Base-by-base conservation (phyloP, 257 asterid genomes). In the Orobanche coerulescens region DNA sequence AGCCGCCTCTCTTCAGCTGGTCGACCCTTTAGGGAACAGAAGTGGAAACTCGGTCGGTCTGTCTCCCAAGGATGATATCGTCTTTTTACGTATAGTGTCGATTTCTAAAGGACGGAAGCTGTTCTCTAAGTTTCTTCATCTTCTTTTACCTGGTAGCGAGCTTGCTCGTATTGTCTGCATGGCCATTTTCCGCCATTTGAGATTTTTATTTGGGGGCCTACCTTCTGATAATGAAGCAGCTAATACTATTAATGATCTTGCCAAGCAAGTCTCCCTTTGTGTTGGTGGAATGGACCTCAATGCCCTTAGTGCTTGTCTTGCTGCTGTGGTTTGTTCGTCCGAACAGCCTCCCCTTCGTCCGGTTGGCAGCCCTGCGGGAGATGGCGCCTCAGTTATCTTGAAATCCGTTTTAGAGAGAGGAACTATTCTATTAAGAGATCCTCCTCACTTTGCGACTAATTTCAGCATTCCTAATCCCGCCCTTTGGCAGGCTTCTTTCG, bases 311-410 rank as follows among this genome's bases (percentile, higher is more conserved):
- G 97, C 95, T 48, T 90, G 97, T 76, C 86, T 90, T 61, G 97
- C 95, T 62, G 95, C 97, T 14, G 88, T 90, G 4, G 97, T 90
- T 58, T 87, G 95, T 69, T 90, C 97, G 48, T 69, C 85, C 0
- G 95, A 90, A 67, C 95, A 84, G 73, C 97, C 97, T 2, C 97
- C 97, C 43, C 93, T 90, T 39, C 95, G 97, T 24, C 95, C 97
- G 0, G 62, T 84, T n/a, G 88, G 90, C 22, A 81, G 95, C 72
- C 65, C 84, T 53, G 85, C 93, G 20, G 95, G 97, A 31, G 97
- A 87, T 65, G 97, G 95, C n/a, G 94, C 97, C 31, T 87, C 97
- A 0, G 69, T 84, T 15, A 76, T 90, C 63, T 69, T 90, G 72
- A 87, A 78, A 71, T 76, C 90, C 31, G 93, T 90, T 67, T 70